Conservation (phyloP, 371 early-diverging fungal species). For the Syncephalastrum sp. region DNA sequence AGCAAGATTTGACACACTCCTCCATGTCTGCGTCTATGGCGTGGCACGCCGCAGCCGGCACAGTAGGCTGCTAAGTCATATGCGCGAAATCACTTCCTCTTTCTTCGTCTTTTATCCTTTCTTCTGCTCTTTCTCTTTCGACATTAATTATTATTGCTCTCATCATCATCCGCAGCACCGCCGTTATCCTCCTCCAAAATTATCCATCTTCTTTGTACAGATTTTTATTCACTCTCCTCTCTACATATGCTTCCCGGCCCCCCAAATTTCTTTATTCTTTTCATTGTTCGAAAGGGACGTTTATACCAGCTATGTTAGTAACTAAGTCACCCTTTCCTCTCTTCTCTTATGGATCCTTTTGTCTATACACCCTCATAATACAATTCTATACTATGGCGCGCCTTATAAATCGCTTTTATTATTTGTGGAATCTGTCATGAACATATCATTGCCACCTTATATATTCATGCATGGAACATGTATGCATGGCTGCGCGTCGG, state of each 20-base stretch:
- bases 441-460: too few species aligned
- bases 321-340: background rate
- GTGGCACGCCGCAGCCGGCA: background rate
- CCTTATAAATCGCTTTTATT: background rate
- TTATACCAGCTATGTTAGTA: too few species aligned
- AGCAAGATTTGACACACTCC: slow-evolving; percentile 1
- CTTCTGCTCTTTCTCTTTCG: background rate
- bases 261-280: slow-evolving; percentile 1
- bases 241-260: slow-evolving; percentile 1
- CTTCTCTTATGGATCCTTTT: slow-evolving; percentile 1
- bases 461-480: too few species aligned
- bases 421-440: background rate
- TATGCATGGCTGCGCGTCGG: too few species aligned
- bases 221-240: background rate
- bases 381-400: background rate
- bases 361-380: slow-evolving; percentile 1
- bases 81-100: background rate
- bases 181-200: background rate
- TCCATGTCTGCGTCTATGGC: background rate
- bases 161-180: background rate
- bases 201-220: background rate
- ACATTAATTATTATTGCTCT: background rate
- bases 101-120: background rate
- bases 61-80: background rate
- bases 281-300: background rate